Evolutionary conservation across 192 early-diverging fungal species (phyloP).

Genomic region (Backusella tuberculispora): DNA sequence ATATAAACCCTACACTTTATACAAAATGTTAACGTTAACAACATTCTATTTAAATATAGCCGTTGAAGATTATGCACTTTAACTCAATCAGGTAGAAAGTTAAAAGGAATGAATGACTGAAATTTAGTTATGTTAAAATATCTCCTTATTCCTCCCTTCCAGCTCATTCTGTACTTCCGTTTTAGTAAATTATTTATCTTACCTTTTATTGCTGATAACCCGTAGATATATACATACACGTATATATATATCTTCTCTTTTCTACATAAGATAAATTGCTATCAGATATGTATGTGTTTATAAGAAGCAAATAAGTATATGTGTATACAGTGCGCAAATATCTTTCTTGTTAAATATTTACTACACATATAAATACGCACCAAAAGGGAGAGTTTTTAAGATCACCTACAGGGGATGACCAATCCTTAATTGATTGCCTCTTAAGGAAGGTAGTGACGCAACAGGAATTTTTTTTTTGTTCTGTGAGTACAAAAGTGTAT

Average conservation of each 20-base stretch:
- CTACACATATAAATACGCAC: not conserved
- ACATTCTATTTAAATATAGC: too few species aligned
- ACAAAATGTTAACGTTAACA: too few species aligned
- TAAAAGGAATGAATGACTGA: not conserved
- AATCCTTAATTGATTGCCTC: constrained; percentile 3
- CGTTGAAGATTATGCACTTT: too few species aligned
- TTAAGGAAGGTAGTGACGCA: constrained; percentile 3
- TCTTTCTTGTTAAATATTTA: too few species aligned
- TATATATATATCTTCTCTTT: too few species aligned
- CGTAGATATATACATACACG: not conserved
- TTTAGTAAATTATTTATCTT: not conserved
- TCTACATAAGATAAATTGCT: too few species aligned
- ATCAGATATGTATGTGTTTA: too few species aligned
- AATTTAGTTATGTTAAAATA: not conserved
- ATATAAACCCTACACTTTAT: too few species aligned
- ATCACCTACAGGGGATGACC: not conserved
- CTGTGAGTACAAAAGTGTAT: constrained; percentile 8
- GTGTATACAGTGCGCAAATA: too few species aligned
- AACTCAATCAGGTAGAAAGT: too few species aligned
- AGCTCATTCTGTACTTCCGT: not conserved
- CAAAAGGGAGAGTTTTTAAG: not conserved
- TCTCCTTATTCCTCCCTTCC: not conserved
- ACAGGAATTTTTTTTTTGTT: not conserved
- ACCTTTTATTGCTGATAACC: not conserved
- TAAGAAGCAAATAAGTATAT: too few species aligned